A percentile compares a stretch with the other conserved stretches of the same genome.
Evolutionary conservation across 176 grass and related monocot genomes (phyloP).

Genomic region (Dendrocalamus sinicus): DNA sequence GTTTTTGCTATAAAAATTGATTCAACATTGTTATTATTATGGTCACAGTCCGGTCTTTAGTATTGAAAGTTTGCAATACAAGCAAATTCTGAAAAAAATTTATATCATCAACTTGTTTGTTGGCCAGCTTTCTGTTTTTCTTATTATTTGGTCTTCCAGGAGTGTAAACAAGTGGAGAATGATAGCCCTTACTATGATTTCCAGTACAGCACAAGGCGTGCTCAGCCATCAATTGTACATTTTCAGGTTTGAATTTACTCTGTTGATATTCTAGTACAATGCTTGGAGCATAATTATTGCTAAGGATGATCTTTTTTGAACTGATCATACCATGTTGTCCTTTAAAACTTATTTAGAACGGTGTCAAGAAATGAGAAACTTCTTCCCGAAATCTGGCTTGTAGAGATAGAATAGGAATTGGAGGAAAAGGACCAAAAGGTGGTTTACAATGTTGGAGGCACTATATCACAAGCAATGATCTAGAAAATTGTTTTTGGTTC

Average conservation of each 20-base stretch:
- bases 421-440: not conserved
- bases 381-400: not conserved
- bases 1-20: not conserved
- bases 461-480: not conserved
- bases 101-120: conserved; percentile 19
- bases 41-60: not conserved
- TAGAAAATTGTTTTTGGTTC: conserved; percentile 4
- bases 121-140: conserved; percentile 20
- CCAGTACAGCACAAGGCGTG: conserved; percentile 82
- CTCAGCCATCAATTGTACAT: conserved; percentile 75
- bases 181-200: conserved; percentile 78
- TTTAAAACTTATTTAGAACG: not conserved
- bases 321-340: not conserved
- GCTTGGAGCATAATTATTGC: conserved; percentile 10
- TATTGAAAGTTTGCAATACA: not conserved
- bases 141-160: conserved; percentile 47
- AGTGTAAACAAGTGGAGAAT: conserved; percentile 65
- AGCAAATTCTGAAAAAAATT: not conserved
- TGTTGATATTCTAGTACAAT: conserved; percentile 17
- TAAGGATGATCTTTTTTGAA: not conserved
- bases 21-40: conserved; percentile 24
- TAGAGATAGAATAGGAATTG: not conserved
- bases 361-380: not conserved
- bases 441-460: not conserved
- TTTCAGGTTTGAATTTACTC: conserved; percentile 73